These are phyloP conservation scores for Trametes hirsuta DNA, from an alignment of 1,284 basidiomycete genomes.

Conservation along the genomic window DNA sequence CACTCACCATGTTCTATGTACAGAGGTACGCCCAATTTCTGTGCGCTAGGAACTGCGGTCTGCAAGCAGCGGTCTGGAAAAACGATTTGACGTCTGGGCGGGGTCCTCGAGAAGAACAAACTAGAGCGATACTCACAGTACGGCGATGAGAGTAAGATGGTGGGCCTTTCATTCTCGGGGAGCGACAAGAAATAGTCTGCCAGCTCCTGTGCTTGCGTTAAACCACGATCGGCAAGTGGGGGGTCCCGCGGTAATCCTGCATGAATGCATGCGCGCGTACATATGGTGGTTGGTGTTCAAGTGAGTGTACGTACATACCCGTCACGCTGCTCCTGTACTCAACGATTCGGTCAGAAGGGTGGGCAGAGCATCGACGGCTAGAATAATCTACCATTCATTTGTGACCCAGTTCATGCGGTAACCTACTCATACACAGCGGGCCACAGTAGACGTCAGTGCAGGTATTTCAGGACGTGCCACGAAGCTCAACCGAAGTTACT, in stretches of 20 bases:
- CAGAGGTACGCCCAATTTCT: constrained; percentile 66
- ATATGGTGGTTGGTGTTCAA: background rate
- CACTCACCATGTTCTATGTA: constrained; percentile 74
- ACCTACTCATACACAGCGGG: constrained; percentile 43
- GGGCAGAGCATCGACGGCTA: too few relatives aligned
- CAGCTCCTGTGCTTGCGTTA: constrained; percentile 79
- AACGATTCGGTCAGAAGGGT: background rate
- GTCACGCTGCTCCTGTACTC: constrained; percentile 63
- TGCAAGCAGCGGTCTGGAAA: constrained; percentile 80
- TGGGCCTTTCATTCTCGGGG: constrained; percentile 70
- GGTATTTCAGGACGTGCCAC: too few relatives aligned
- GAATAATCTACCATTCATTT: constrained; percentile 55
- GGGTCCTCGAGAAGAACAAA: too few relatives aligned
- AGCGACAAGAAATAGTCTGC: constrained; percentile 66
- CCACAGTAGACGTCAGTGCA: too few relatives aligned
- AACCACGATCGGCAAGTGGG: constrained; percentile 74
- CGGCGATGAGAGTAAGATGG: constrained; percentile 79
- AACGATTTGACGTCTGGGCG: background rate
- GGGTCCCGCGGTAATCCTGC: constrained; percentile 69
- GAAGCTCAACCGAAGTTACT: constrained; percentile 9
- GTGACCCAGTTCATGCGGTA: constrained; percentile 77
- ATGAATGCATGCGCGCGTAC: background rate
- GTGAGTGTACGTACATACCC: constrained; percentile 36
- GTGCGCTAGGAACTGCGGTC: constrained; percentile 68
- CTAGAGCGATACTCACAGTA: constrained; percentile 56